phyloP scores from a whole-genome alignment of 805 yeast species.

The Saccharomycopsis sp. region DNA sequence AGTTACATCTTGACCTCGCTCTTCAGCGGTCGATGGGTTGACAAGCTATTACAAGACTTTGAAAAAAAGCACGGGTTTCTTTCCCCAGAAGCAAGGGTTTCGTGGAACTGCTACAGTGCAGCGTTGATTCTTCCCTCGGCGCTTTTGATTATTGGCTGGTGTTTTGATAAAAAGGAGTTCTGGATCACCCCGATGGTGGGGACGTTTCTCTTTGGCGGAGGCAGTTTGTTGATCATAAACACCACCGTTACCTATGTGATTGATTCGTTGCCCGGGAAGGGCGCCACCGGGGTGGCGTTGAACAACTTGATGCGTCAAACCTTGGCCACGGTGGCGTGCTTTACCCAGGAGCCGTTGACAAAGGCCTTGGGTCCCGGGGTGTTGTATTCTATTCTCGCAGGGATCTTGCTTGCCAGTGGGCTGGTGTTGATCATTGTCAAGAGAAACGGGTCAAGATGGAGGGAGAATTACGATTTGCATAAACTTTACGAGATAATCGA shows the following conservation, averaged over 20 bases:
- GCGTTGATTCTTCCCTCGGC: slow-evolving; percentile 55
- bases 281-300: slow-evolving; percentile 82
- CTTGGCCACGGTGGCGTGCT: slow-evolving; percentile 69
- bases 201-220: slow-evolving; percentile 72
- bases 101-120: slow-evolving; percentile 63
- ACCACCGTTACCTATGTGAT: slow-evolving; percentile 73
- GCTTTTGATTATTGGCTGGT: slow-evolving; percentile 75
- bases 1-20: slow-evolving; percentile 68
- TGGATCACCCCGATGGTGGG: slow-evolving; percentile 82
- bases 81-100: slow-evolving; percentile 71
- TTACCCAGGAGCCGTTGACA: slow-evolving; percentile 63
- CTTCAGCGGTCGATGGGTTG: slow-evolving; percentile 78
- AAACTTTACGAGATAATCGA: slow-evolving; percentile 42
- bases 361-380: slow-evolving; percentile 64
- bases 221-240: slow-evolving; percentile 78
- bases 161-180: slow-evolving; percentile 45
- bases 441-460: slow-evolving; percentile 48
- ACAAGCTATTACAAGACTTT: slow-evolving; percentile 45
- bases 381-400: slow-evolving; percentile 56
- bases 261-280: slow-evolving; percentile 78
- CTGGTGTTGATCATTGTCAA: slow-evolving; percentile 39
- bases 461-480: slow-evolving; percentile 54
- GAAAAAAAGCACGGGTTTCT: slow-evolving; percentile 52
- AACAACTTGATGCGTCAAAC: slow-evolving; percentile 67
- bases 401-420: slow-evolving; percentile 40